Evolutionary conservation across 345 rosid genomes (phyloP).

Genomic region (Moricandia arvensis): DNA sequence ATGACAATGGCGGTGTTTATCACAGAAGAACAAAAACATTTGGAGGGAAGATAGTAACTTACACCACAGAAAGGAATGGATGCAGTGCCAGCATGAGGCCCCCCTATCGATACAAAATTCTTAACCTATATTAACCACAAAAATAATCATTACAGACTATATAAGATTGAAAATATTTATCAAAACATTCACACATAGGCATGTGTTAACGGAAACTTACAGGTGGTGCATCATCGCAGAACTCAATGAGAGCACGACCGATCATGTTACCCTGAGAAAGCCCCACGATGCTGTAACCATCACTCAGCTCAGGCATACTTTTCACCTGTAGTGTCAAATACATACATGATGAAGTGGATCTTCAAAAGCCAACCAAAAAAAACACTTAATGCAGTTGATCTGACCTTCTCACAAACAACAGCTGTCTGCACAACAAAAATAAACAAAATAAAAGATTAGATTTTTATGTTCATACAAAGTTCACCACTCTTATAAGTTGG

Average conservation of each 20-base stretch:
- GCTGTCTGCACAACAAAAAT: slow-evolving; percentile 58
- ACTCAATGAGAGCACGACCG: slow-evolving; percentile 73
- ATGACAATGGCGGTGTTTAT: neutral
- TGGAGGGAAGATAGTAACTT: slow-evolving; percentile 35
- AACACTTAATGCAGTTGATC: slow-evolving; percentile 25
- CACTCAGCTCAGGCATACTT: slow-evolving; percentile 61
- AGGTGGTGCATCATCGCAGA: slow-evolving; percentile 81
- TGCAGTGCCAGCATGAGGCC: slow-evolving; percentile 86
- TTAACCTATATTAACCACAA: slow-evolving; percentile 60
- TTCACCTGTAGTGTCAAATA: slow-evolving; percentile 50
- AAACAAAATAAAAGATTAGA: neutral
- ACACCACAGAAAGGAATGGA: slow-evolving; percentile 84
- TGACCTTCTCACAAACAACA: slow-evolving; percentile 82
- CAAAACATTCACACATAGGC: neutral
- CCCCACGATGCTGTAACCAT: slow-evolving; percentile 79
- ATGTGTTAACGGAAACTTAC: slow-evolving; percentile 43
- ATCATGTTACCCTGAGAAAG: slow-evolving; percentile 88
- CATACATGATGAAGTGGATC: slow-evolving; percentile 1
- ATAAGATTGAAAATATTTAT: neutral
- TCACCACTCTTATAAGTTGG: neutral
- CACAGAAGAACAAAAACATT: neutral
- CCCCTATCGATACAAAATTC: slow-evolving; percentile 72
- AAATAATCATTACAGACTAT: neutral
- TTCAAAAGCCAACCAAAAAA: neutral
- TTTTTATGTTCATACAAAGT: neutral